Evolutionary conservation across 345 rosid genomes (phyloP).

Genomic region (Melaleuca alternifolia): DNA sequence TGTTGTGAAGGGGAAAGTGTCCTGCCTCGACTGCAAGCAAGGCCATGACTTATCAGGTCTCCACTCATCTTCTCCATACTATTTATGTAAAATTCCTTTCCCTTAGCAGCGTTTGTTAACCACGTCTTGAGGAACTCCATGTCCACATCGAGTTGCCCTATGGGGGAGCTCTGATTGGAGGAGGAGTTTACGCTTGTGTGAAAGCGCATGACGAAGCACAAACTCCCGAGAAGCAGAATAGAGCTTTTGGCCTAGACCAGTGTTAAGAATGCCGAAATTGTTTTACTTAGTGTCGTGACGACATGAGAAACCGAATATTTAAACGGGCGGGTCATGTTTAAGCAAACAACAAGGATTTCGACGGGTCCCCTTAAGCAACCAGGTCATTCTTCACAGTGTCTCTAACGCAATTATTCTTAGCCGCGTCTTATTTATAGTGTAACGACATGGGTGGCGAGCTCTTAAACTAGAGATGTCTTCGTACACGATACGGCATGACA

Average conservation of each 20-base stretch:
- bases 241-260: not conserved
- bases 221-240: not conserved
- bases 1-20: slow-evolving; percentile 37
- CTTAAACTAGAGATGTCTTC: not conserved
- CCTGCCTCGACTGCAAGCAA: slow-evolving; percentile 52
- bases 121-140: not conserved
- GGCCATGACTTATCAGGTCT: slow-evolving; percentile 55
- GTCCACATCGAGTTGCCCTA: no score
- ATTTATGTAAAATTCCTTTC: not conserved
- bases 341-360: not conserved
- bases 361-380: not conserved
- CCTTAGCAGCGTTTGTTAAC: not conserved
- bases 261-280: not conserved
- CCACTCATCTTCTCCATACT: not conserved
- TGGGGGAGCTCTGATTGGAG: no score
- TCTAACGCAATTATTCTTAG: not conserved
- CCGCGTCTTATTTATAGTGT: not conserved
- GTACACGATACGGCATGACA: not conserved
- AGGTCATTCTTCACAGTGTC: not conserved
- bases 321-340: not conserved
- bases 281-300: not conserved
- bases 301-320: not conserved
- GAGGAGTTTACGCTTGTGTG: no score
- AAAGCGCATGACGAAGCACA: not conserved
- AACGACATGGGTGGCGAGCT: not conserved